Conservation (phyloP, 257 asterid species). For the Sherardia arvensis region DNA sequence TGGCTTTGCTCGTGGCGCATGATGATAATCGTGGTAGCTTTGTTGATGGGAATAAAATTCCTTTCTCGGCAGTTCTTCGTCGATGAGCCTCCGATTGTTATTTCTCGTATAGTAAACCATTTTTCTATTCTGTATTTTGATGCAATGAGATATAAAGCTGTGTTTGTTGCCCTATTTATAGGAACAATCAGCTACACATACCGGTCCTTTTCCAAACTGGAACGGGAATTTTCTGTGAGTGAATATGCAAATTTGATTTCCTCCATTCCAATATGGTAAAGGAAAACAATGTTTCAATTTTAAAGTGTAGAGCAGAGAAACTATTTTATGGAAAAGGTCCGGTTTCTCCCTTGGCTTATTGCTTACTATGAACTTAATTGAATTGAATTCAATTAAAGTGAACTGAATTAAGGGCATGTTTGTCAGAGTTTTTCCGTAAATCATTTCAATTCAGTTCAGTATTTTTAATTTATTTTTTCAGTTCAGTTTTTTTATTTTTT, state of each 20-base stretch:
- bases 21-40: not conserved
- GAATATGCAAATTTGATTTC: not conserved
- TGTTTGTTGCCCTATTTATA: too few relatives aligned
- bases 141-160: not conserved
- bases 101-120: not conserved
- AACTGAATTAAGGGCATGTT: too few relatives aligned
- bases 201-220: not conserved
- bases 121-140: not conserved
- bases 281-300: not conserved
- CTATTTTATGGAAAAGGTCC: too few relatives aligned
- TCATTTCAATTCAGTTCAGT: too few relatives aligned
- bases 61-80: not conserved
- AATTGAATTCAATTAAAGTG: too few relatives aligned
- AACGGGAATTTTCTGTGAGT: not conserved
- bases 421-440: too few relatives aligned
- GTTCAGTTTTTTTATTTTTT: too few relatives aligned
- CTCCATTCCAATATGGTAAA: not conserved
- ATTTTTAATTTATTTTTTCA: too few relatives aligned
- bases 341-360: too few relatives aligned
- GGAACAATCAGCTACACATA: not conserved
- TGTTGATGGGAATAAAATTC: not conserved
- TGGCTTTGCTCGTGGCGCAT: not conserved
- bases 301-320: too few relatives aligned
- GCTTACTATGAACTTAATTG: too few relatives aligned
- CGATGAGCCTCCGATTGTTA: not conserved